Percentiles rank a stretch among this genome's conserved stretches.
Conservation (phyloP, 2,329 filamentous ascomycete species). For the Aureobasidium vineae region DNA sequence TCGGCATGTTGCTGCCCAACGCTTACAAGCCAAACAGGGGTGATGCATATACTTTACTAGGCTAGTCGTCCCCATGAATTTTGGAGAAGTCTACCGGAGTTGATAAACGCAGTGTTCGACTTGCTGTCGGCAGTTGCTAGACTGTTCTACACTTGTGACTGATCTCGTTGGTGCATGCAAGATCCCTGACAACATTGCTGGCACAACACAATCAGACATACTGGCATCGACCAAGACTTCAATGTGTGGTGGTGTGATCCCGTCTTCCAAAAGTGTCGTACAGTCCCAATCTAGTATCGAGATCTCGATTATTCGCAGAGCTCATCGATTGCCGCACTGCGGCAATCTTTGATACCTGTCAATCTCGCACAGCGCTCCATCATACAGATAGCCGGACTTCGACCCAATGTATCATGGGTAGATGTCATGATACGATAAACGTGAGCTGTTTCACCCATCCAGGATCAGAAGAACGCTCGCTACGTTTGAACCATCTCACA, state of each 20-base stretch:
- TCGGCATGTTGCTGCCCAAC: slow-evolving; percentile 9
- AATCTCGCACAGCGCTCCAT: not conserved
- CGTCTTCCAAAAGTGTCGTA: not conserved
- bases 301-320: not conserved
- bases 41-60: not conserved
- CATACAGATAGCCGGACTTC: not conserved
- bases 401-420: not conserved
- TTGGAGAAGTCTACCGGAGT: not conserved
- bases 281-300: not conserved
- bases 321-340: not conserved
- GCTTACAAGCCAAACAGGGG: slow-evolving; percentile 6
- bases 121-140: not conserved
- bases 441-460: not conserved
- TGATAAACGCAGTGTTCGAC: not conserved
- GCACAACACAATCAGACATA: not conserved
- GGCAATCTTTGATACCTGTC: not conserved
- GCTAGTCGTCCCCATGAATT: not conserved
- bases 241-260: not conserved
- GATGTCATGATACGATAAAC: not conserved
- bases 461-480: not conserved
- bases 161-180: not conserved
- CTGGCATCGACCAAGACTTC: not conserved
- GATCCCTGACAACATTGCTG: not conserved
- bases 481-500: not conserved
- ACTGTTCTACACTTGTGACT: not conserved